phyloP scores from a whole-genome alignment of 768 basidiomycete species.

The Leucosporidium yakuticum region DNA sequence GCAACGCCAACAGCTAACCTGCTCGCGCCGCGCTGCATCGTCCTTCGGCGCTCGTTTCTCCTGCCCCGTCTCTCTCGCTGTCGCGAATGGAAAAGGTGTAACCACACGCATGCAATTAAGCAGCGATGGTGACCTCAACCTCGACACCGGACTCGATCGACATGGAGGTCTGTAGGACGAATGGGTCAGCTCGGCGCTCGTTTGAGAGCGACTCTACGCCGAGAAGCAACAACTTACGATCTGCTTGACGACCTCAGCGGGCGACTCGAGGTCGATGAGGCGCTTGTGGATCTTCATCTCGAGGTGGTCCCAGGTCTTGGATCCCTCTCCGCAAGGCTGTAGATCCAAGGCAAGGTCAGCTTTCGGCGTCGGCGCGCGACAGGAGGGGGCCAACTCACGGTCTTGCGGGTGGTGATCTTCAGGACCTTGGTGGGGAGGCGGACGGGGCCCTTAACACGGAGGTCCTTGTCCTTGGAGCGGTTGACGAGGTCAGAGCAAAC shows the following conservation, averaged over 20 bases:
- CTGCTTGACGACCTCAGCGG: conserved; percentile 98
- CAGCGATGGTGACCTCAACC: conserved; percentile 49
- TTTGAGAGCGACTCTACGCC: background rate
- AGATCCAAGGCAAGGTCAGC: conserved; percentile 41
- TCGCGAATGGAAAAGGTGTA: too few species aligned
- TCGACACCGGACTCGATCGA: conserved; percentile 98
- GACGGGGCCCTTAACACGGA: conserved; percentile 97
- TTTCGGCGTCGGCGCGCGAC: background rate
- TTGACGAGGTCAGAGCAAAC: conserved; percentile 95
- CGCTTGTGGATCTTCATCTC: conserved; percentile 99
- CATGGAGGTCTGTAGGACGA: conserved; percentile 72
- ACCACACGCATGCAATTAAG: background rate
- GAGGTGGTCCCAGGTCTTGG: conserved; percentile 99
- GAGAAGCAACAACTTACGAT: conserved; percentile 60
- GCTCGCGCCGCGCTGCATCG: too few species aligned
- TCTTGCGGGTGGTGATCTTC: conserved; percentile 98
- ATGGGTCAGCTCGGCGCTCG: background rate
- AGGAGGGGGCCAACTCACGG: conserved; percentile 39
- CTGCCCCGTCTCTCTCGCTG: too few species aligned
- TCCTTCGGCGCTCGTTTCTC: too few species aligned
- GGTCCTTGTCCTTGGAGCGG: conserved; percentile 99
- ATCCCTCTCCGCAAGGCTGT: conserved; percentile 97
- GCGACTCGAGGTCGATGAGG: conserved; percentile 96
- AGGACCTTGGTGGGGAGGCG: conserved; percentile 98
- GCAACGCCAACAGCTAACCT: too few species aligned